Percentiles rank a stretch among this genome's conserved stretches.
These are phyloP conservation scores for Macrolepiota fuliginosa DNA, from an alignment of 768 basidiomycete species.

Conservation along the genomic window DNA sequence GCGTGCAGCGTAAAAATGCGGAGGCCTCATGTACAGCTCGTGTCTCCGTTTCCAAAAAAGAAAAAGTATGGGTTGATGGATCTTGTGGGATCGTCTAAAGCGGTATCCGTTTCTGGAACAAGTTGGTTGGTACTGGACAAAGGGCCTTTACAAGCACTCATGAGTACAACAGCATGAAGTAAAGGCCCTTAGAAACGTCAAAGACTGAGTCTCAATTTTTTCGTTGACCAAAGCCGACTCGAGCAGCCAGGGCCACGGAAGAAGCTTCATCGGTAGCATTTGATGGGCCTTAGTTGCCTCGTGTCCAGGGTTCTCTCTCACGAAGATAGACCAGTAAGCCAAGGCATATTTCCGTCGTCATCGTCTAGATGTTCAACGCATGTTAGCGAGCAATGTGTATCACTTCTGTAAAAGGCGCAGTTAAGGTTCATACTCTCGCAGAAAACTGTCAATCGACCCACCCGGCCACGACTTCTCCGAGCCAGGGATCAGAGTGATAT, in stretches of 20 bases:
- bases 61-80: conserved; percentile 5
- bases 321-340: conserved; percentile 3
- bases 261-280: background rate
- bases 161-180: background rate
- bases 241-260: background rate
- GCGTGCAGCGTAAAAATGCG: conserved; percentile 10
- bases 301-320: conserved; percentile 14
- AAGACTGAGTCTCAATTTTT: background rate
- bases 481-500: background rate
- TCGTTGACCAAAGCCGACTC: background rate
- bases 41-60: conserved; percentile 11
- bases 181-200: background rate
- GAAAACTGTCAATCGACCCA: background rate
- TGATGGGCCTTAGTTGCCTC: conserved; percentile 7
- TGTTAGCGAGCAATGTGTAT: background rate
- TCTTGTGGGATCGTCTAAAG: conserved; percentile 2
- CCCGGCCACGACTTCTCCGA: background rate
- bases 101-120: conserved; percentile 5
- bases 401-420: background rate
- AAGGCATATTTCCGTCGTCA: background rate
- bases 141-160: background rate
- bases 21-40: conserved; percentile 11
- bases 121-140: background rate
- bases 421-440: background rate
- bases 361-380: background rate